phyloP scores from a whole-genome alignment of 139 green algal species.

The Bryopsis sp. region DNA sequence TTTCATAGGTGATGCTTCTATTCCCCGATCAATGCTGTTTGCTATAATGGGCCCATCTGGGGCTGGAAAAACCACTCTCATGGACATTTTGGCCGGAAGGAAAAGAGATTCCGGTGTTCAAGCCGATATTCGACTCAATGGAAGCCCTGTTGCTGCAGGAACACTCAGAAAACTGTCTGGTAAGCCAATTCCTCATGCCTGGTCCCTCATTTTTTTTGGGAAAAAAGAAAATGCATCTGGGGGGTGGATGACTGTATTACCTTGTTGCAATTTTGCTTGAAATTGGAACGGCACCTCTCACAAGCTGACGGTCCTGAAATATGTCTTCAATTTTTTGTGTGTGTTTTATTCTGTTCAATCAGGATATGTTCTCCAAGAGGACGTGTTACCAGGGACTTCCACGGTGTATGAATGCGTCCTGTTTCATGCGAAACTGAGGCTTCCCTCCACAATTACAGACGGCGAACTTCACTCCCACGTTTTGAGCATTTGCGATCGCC shows the following conservation, averaged over 20 bases:
- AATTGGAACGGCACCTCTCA: neutral
- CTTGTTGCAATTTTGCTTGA: too few relatives aligned
- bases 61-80: conserved; percentile 59
- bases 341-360: neutral
- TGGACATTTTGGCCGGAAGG: conserved; percentile 55
- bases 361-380: conserved; percentile 56
- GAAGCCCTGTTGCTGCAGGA: conserved; percentile 18
- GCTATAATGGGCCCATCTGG: conserved; percentile 50
- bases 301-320: neutral
- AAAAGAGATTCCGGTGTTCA: conserved; percentile 25
- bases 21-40: conserved; percentile 35
- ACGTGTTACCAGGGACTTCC: conserved; percentile 50
- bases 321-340: neutral
- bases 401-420: conserved; percentile 65
- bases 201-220: too few relatives aligned
- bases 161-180: conserved; percentile 16
- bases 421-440: conserved; percentile 54
- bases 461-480: conserved; percentile 13
- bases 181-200: neutral
- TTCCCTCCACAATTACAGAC: conserved; percentile 22
- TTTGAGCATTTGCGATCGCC: conserved; percentile 23
- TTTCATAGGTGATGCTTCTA: neutral
- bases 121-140: conserved; percentile 36
- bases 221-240: too few relatives aligned
- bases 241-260: too few relatives aligned